A percentile compares a stretch with the other conserved stretches of the same genome.
These are phyloP conservation scores for Micromonas pusilla DNA, from an alignment of 139 green algal genomes.

Conservation along the genomic window DNA sequence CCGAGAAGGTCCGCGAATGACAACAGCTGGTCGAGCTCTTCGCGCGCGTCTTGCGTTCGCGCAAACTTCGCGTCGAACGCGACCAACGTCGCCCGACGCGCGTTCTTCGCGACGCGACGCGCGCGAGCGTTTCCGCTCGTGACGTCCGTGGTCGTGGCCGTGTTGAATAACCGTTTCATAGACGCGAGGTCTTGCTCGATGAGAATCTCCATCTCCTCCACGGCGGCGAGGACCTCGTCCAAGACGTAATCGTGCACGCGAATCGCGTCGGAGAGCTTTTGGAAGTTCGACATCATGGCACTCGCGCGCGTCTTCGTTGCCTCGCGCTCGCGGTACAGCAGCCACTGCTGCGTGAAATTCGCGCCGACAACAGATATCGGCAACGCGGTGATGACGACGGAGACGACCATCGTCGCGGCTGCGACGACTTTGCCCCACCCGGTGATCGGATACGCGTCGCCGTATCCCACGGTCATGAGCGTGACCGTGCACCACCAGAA, in stretches of 20 bases:
- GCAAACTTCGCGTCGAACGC: no score
- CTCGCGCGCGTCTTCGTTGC: neutral
- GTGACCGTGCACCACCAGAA: slow-evolving; percentile 37
- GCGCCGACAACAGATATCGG: slow-evolving; percentile 38
- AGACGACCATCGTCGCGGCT: slow-evolving; percentile 2
- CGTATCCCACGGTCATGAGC: slow-evolving; percentile 37
- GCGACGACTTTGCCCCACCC: slow-evolving; percentile 10
- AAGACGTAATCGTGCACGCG: neutral
- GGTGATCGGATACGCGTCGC: slow-evolving; percentile 26
- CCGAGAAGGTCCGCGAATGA: no score
- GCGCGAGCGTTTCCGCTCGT: no score
- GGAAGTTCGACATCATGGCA: neutral
- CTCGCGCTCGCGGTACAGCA: neutral
- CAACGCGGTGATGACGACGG: slow-evolving; percentile 34
- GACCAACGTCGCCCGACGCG: no score
- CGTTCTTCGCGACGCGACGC: no score
- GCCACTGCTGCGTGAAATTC: slow-evolving; percentile 31
- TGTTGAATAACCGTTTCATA: no score
- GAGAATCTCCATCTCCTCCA: neutral
- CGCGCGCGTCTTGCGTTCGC: no score
- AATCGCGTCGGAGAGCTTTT: neutral
- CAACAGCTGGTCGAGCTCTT: no score
- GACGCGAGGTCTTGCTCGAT: neutral
- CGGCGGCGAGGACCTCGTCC: neutral
- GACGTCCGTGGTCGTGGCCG: no score